Conservation (phyloP, 164 flowering plant species). For the Stephania yunnanensis region DNA sequence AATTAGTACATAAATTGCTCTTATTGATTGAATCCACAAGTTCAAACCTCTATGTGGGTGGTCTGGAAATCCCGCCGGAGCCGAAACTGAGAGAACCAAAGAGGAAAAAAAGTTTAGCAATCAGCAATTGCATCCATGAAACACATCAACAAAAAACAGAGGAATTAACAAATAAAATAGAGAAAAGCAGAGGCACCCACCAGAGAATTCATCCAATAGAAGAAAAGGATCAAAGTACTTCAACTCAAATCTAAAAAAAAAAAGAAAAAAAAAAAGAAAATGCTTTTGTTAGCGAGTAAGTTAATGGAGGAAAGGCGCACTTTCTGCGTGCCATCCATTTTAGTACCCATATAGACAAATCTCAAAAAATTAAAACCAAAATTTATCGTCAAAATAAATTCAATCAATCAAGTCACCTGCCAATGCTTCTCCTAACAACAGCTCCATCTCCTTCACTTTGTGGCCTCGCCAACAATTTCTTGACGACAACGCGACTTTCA, state of each 20-base stretch:
- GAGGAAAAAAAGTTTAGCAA: not conserved
- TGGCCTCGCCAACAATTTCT: slow-evolving; percentile 44
- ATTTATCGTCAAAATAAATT: not conserved
- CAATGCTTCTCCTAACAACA: slow-evolving; percentile 65
- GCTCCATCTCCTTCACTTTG: slow-evolving; percentile 73
- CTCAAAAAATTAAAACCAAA: not conserved
- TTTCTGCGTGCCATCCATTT: not conserved
- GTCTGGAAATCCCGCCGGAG: slow-evolving; percentile 91
- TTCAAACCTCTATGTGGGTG: slow-evolving; percentile 90
- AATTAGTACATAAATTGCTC: not conserved
- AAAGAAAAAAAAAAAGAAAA: not conserved
- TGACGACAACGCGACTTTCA: slow-evolving; percentile 39
- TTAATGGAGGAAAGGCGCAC: too few species aligned
- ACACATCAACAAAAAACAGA: not conserved
- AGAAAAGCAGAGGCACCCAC: slow-evolving; percentile 30
- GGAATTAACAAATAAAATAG: not conserved
- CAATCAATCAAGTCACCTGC: slow-evolving; percentile 39
- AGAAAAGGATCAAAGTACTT: slow-evolving; percentile 85
- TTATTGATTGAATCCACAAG: not conserved
- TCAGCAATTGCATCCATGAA: not conserved
- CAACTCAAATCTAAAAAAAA: slow-evolving; percentile 57
- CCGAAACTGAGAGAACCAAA: slow-evolving; percentile 47
- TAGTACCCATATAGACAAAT: slow-evolving; percentile 16
- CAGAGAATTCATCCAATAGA: slow-evolving; percentile 74
- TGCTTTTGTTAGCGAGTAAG: too few species aligned